Base-by-base conservation (phyloP, 192 early-diverging fungal species). In the Backusella morwellensis region DNA sequence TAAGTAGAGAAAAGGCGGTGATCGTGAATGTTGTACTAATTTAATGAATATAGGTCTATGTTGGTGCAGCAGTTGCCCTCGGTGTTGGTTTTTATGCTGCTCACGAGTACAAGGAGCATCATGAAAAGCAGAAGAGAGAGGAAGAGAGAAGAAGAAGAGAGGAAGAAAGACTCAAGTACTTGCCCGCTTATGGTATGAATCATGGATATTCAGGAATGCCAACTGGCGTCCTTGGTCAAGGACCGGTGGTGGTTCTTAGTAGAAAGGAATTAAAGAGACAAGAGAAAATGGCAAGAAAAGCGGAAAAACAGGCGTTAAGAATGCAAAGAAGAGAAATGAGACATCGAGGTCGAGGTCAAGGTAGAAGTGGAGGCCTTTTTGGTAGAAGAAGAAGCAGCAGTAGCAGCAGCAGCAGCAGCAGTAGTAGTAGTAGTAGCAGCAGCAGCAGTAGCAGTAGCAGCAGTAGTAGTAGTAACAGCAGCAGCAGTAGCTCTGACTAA, bases 51-150 rank as follows among this genome's bases (percentile, higher is more conserved):
- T 56, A 76, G 38, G 72, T 73, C 12, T 59, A 74, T 50, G 78
- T 75, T 66, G 82, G 78, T 59, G 82, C 82, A 67, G 82, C 78
- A 75, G 23, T 63, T 50, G 82, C 78, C 17, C 19, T 83, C 11
- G 82, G 82, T 67, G 73, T 80, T 42, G 72, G 71, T 40, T 66
- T 78, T 11, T 83, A 50, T 47, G 76, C 50, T 23, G 78, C 70
- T 14, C 63, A 77, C 70, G 82, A 83, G 75, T 29, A 77, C 7
- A 79, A 83, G 21, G 78, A 83, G 23, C 78, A 80, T 17, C 41
- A 80, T 9, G 59, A 80, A 5, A 68, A 80, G 8, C 73, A 74
- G 6, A 56, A 80, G 32, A 21, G 76, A 4, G 66, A 76, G 17
- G 56, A 63, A 29, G 77, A 79, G 34, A 75, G 42, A 44, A 44